Evolutionary conservation across 2,329 filamentous ascomycete species (phyloP), one percentile per base, ranked within the genome.

Genomic region (Colletotrichum destructivum): DNA sequence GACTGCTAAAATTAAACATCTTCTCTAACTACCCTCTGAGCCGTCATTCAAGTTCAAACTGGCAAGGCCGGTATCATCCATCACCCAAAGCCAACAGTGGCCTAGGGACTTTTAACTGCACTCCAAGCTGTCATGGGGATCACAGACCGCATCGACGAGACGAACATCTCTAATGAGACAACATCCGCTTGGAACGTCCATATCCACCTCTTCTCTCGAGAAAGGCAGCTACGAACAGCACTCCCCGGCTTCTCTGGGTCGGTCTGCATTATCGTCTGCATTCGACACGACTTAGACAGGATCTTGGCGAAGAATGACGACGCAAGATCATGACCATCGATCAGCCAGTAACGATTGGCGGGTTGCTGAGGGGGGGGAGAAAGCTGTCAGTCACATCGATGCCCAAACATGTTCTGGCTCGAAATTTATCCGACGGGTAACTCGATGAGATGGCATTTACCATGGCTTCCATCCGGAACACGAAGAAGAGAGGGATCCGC

Each of bases 361-460:
- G 44, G 31, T 67, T n/a, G 12, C 56, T 57, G 13, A 49, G 62
- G 18, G 13, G 62, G 18, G 13, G 40, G 49, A 15, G 9, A 46
- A 26, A 3, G 3, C 26, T 26, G 13, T n/a, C 23, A 21, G 26
- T 54, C 21, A 31, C 54, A 47, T 18, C 42, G n/a, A 31, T 38
- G 31, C 47, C n/a, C 23, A 21, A n/a, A 23, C 47, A n/a, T 26
- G 44, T 21, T 31, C 6, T 23, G 6, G 12, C 21, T 47, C 31
- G n/a, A 23, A 35, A 15, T 23, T 16, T 42, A 60, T 54, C 40
- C 42, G 18, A 16, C 42, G 52, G 2, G 26, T 40, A 26, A 60
- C 12, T 66, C 52, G 49, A 47, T 55, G 62, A 55, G n/a, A 70
- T 40, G 26, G 5, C 38, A 40, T n/a, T 21, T 1, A 56, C 21